Conservation (phyloP, 805 yeast genomes). For the Candida xiaguanensis region DNA sequence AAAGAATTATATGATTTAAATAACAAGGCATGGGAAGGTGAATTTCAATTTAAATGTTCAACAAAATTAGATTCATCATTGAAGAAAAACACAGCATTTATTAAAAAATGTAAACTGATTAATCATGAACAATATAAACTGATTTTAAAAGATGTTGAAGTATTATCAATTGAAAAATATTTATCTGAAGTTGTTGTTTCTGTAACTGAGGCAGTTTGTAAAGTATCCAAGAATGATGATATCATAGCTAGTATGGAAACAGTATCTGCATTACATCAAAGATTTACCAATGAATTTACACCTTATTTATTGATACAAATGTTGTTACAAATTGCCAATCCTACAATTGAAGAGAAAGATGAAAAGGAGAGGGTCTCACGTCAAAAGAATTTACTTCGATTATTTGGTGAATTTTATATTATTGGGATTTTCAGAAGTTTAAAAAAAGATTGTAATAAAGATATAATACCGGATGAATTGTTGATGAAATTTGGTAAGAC, state of each 20-base stretch:
- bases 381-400: conserved; percentile 45
- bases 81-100: conserved; percentile 78
- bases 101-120: conserved; percentile 63
- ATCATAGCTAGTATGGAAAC: conserved; percentile 62
- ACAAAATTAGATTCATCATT: conserved; percentile 64
- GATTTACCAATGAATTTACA: conserved; percentile 58
- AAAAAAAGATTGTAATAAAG: conserved; percentile 36
- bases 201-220: conserved; percentile 56
- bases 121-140: conserved; percentile 45
- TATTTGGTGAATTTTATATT: conserved; percentile 55
- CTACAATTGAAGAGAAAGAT: conserved; percentile 26
- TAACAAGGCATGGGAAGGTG: conserved; percentile 52
- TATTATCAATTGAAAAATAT: conserved; percentile 69
- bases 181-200: conserved; percentile 65
- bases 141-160: conserved; percentile 57
- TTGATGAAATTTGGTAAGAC: conserved; percentile 21
- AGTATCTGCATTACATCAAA: conserved; percentile 69
- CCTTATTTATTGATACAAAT: conserved; percentile 42
- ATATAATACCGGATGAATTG: conserved; percentile 43
- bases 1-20: conserved; percentile 34
- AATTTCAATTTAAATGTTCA: conserved; percentile 13
- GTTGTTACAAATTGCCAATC: conserved; percentile 37
- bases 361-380: conserved; percentile 42
- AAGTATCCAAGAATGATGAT: conserved; percentile 53
- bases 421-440: conserved; percentile 52